Percentiles rank a stretch among this genome's conserved stretches.
phyloP scores from a whole-genome alignment of 176 grass and related monocot species.

The Ensete glaucum region DNA sequence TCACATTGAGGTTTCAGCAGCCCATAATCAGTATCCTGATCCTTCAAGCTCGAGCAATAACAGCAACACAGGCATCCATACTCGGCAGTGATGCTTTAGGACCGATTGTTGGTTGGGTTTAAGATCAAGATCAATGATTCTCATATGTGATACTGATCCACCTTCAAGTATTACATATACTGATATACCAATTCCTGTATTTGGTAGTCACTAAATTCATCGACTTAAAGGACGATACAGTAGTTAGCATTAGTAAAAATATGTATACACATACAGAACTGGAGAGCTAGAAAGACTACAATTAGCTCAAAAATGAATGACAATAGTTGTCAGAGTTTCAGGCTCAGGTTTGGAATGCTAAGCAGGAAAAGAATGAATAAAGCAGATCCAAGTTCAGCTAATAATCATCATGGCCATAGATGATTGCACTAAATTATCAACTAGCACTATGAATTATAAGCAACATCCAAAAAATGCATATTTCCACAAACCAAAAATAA shows the following conservation, averaged over 20 bases:
- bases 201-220: not conserved
- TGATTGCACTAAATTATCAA: not conserved
- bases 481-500: constrained; percentile 17
- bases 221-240: not conserved
- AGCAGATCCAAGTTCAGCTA: not conserved
- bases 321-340: not conserved
- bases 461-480: constrained; percentile 2
- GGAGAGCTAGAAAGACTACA: constrained; percentile 4
- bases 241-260: not conserved
- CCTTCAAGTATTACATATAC: not conserved
- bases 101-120: not conserved
- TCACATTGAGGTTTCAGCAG: not conserved
- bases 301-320: not conserved
- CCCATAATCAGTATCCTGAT: not conserved
- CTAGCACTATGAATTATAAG: not conserved
- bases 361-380: not conserved
- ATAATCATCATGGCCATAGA: not conserved
- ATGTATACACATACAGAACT: not conserved
- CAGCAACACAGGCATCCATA: not conserved
- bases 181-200: not conserved
- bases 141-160: not conserved
- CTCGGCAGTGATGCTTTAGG: not conserved
- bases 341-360: not conserved
- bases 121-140: not conserved
- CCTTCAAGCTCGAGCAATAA: not conserved